Evolutionary conservation across 1,284 basidiomycete species (phyloP), one percentile per base, ranked within the genome.

Genomic region (Schizophyllum amplum): DNA sequence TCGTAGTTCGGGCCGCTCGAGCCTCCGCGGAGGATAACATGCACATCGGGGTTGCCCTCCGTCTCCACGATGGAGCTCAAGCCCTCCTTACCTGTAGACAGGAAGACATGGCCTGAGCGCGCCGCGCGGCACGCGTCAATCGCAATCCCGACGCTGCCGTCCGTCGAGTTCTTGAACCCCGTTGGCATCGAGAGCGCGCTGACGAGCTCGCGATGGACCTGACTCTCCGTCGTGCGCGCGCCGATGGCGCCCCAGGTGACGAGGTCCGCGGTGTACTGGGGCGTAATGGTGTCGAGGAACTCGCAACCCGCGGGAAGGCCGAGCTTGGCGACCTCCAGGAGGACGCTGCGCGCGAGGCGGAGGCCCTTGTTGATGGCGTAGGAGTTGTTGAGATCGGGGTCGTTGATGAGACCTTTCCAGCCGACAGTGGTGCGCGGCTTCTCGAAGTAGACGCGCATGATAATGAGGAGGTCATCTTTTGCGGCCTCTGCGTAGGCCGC

Each of bases 361-460:
- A 99, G 81, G 48, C 96, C 96, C 68, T 91, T 94, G 83, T 99
- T 99, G 75, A 98, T 98, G 66, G 94, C 86, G 81, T 91, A 95
- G 67, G 77, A 84, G 54, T 81, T 81, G 69, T 94, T 92, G 72
- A 95, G 83, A 60, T 90, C 84, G 4, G 92, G 92, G 68, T 94
- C 90, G 69, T 98, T 99, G 76, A 99, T 98, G 62, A 99, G 83
- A 54, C 96, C 96, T 72, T 98, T 98, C 96, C 96, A 98, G 20
- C 95, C 95, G 55, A 98, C 89, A 0, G 96, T 98, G 11, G 96
- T 98, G 49, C 96, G 81, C 0, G 94, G 94, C 75, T 96, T 96
- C 68, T 96, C 94, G 68, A 96, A 97, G 76, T 97, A 97, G 63
- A 95, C 93, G 49, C 94, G 86, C 95, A 98, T 98, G 65, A 98